Evolutionary conservation across 306 rosid genomes (phyloP), one percentile per base, ranked within the genome.

Genomic region (Lathyrus aphaca): DNA sequence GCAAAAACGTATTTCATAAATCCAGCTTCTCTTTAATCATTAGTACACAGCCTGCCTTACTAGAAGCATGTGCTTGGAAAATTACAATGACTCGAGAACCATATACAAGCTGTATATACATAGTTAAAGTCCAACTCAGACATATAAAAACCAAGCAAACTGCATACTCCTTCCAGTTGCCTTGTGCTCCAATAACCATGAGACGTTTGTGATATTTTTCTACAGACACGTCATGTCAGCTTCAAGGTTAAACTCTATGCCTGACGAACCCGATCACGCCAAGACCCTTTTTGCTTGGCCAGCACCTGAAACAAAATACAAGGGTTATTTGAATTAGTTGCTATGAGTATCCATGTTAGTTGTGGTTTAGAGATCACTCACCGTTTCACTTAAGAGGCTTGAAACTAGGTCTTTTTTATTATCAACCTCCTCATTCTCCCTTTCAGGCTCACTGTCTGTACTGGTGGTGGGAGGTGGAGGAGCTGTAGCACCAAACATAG

Each of bases 231-330:
- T 74, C 54, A 12, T 48, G 46, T 74, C 29, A 15, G 19, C 66
- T 61, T 51, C 51, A 45, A 54, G 64, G 50, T 38, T 60, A 59
- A 63, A 55, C 44, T 62, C 76, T 83, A 83, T 4, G 69, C 57
- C 40, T 66, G 74, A 12, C 88, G 91, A 83, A 89, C 92, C 50
- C 96, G 90, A 30, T 94, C 98, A 10, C 97, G 97, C 97, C 98
- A 94, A 21, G 94, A 90, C 16, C 95, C 92, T 79, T 85, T 92
- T 74, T 77, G 89, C 77, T 80, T 90, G 38, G 92, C 93, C 69
- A 90, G 89, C 50, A 88, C 93, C 98, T 90, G 74, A 70, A 75
- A 53, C 49, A 55, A 67, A 61, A 69, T 75, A 37, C 39, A 68
- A 51, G 65, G 50, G 51, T 73, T 58, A 77, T 39, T 27, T 32